These are phyloP conservation scores for Dentipellis sp. DNA, from an alignment of 768 basidiomycete species.

Conservation along the genomic window DNA sequence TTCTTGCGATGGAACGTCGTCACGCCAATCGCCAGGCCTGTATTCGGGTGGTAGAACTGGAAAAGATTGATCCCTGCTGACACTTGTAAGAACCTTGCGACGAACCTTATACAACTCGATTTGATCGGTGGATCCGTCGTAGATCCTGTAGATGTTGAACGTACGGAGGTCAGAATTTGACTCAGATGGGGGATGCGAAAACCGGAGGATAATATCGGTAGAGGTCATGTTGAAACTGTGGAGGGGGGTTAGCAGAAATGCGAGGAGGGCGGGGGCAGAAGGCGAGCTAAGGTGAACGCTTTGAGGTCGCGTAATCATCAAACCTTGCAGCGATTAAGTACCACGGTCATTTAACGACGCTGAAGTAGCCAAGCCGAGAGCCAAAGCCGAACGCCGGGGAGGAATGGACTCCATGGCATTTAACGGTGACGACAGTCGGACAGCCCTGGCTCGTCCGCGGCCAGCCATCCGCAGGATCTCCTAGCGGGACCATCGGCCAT, in stretches of 20 bases:
- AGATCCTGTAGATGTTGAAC: conserved; percentile 29
- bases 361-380: not conserved
- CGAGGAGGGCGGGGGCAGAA: not conserved
- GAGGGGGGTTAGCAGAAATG: not conserved
- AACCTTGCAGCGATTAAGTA: not conserved
- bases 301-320: not conserved
- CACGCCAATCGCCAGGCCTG: conserved; percentile 29
- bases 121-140: conserved; percentile 18
- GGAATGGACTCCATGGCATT: not conserved
- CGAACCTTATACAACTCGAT: conserved; percentile 36
- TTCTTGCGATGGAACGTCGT: conserved; percentile 45
- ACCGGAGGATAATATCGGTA: not conserved
- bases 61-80: no score
- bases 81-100: not conserved
- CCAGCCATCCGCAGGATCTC: no score
- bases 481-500: no score
- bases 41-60: conserved; percentile 24
- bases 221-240: not conserved
- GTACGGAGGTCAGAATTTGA: conserved; percentile 31
- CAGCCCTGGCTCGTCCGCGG: no score
- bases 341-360: not conserved
- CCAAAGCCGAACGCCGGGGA: not conserved
- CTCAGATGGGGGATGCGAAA: conserved; percentile 1
- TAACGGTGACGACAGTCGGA: not conserved
- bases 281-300: not conserved